phyloP scores from a whole-genome alignment of 2,329 filamentous ascomycete species.

The Cercospora janseana region DNA sequence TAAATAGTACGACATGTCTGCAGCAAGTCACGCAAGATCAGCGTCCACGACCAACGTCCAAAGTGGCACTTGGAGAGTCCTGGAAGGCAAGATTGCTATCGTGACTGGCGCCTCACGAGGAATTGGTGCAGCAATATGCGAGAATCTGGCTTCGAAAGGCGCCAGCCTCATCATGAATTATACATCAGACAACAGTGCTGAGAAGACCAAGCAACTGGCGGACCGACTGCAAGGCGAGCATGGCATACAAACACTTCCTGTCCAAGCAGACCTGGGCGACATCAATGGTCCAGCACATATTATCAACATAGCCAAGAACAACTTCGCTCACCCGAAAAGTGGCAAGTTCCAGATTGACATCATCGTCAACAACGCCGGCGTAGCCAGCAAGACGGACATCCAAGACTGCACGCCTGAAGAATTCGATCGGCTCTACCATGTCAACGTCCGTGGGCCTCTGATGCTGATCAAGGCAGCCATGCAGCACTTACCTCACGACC shows the following conservation, averaged over 20 bases:
- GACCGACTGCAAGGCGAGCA: conserved; percentile 55
- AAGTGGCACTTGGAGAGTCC: conserved; percentile 31
- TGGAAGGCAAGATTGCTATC: conserved; percentile 73
- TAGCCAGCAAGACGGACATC: conserved; percentile 61
- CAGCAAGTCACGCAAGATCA: conserved; percentile 18
- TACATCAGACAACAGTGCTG: conserved; percentile 61
- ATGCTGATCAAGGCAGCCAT: conserved; percentile 71
- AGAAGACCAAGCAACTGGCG: conserved; percentile 55
- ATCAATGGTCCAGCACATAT: conserved; percentile 60
- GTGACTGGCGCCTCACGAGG: conserved; percentile 78
- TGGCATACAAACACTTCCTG: conserved; percentile 58
- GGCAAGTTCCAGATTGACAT: conserved; percentile 71
- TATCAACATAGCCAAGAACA: conserved; percentile 57
- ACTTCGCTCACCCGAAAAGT: conserved; percentile 57
- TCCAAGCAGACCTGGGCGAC: conserved; percentile 70
- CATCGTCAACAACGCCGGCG: conserved; percentile 82
- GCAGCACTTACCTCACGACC: conserved; percentile 67
- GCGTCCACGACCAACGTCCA: conserved; percentile 24
- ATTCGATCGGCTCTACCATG: conserved; percentile 69
- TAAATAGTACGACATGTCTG: conserved; percentile 20
- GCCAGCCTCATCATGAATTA: conserved; percentile 69
- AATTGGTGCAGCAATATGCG: conserved; percentile 67
- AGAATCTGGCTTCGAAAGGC: conserved; percentile 71
- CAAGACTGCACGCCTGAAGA: conserved; percentile 62
- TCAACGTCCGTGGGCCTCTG: conserved; percentile 80